phyloP scores from a whole-genome alignment of 495 filamentous ascomycete genomes.

The Aspergillus funiculosus region DNA sequence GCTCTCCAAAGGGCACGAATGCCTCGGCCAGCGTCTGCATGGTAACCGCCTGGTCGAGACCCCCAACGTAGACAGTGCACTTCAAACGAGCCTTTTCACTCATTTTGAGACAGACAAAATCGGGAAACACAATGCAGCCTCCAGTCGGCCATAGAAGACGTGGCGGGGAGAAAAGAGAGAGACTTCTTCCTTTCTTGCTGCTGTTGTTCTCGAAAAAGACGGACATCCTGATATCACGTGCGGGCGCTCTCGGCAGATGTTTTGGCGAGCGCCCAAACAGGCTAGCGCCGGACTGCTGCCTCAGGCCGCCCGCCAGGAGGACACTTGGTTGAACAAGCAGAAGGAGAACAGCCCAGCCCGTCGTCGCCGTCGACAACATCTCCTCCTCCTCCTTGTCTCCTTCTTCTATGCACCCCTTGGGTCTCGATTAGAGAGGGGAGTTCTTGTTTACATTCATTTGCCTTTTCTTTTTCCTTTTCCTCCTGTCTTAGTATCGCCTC shows the following conservation, averaged over 20 bases:
- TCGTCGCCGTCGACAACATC: constrained; percentile 1
- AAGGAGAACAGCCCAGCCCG: neutral
- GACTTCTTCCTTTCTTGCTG: constrained; percentile 1
- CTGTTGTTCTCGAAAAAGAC: constrained; percentile 5
- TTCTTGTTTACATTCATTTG: constrained; percentile 6
- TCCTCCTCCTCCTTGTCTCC: constrained; percentile 18
- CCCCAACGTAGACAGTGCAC: constrained; percentile 81
- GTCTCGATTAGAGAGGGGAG: constrained; percentile 21
- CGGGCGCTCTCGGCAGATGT: constrained; percentile 26
- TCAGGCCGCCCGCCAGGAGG: constrained; percentile 42
- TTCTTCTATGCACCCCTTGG: constrained; percentile 18
- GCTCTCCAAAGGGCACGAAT: constrained; percentile 94
- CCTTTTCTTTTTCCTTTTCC: constrained; percentile 3
- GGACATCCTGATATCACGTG: constrained; percentile 42
- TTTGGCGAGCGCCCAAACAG: constrained; percentile 36
- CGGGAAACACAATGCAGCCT: too few species aligned
- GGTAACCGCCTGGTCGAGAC: constrained; percentile 75
- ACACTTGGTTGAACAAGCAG: constrained; percentile 38
- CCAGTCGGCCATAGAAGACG: neutral
- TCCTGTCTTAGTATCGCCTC: neutral
- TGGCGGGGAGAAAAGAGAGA: neutral
- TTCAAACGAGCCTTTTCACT: constrained; percentile 79
- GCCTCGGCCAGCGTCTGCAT: constrained; percentile 71
- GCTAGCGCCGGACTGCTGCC: constrained; percentile 27
- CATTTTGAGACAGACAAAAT: too few species aligned